Evolutionary conservation across 192 early-diverging fungal species (phyloP), one percentile per base, ranked within the genome.

Genomic region (Jimgerdemannia lactiflua): DNA sequence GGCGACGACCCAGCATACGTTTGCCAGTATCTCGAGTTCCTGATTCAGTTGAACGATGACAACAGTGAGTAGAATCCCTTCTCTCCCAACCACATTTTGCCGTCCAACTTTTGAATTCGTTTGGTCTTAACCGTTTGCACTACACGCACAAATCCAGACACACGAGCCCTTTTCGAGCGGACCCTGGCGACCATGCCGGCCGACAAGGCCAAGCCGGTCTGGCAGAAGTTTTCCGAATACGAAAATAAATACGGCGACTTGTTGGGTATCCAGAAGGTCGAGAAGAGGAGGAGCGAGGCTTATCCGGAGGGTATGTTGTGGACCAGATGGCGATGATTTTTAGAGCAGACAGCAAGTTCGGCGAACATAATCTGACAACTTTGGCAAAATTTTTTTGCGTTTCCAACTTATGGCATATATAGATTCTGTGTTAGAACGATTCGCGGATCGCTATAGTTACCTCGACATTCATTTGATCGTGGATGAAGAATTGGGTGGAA

Each of bases 221-320:
- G 97, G 97, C 77, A 84, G 59, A 92, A 90, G 79, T 93, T 95
- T 74, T 84, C 94, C 7, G 89, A 92, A 40, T 95, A 96, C 78
- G 95, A 97, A 77, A 92, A 88, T 82, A 89, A 92, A 70, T 96
- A 94, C 81, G 95, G 96, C 9, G 95, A 99, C 81, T 80, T 96
- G 72, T 72, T 85, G 0, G 87, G 89, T 64, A 86, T 96, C 39
- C 77, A 84, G 19, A 94, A 91, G 75, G 83, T 94, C 29, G 96
- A 98, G 71, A 92, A 92, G 80, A 86, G 96, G 42, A 82, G 89
- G 43, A 85, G 82, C 17, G 94, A 94, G 39, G 89, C 89, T 41
- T 96, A 90, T 77, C 89, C 92, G 10, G 83, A 91, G 40, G 84
- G 90, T 91, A 81, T 70, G 73, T 14, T 20, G 49, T 39, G 20